Conservation (phyloP, 345 rosid species). For the Alliaria petiolata region DNA sequence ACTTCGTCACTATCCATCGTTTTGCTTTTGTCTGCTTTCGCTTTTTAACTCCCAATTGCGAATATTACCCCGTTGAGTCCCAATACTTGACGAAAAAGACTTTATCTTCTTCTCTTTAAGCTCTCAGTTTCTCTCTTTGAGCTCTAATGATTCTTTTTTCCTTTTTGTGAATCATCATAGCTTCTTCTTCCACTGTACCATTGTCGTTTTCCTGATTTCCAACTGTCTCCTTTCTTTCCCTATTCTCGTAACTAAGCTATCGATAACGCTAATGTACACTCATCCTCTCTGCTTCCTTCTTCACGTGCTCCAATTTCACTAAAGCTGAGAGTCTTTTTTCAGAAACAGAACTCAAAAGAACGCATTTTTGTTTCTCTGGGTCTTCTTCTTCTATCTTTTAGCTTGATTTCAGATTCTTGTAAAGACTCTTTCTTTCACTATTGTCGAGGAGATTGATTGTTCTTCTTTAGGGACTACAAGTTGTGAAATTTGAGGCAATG, state of each 20-base stretch:
- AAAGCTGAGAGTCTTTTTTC: constrained; percentile 6
- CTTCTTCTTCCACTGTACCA: constrained; percentile 23
- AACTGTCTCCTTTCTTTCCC: constrained; percentile 27
- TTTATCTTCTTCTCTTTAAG: background rate
- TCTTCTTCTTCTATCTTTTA: background rate
- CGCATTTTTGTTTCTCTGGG: background rate
- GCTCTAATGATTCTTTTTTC: background rate
- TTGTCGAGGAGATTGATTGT: background rate
- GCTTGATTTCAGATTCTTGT: background rate
- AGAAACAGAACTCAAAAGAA: background rate
- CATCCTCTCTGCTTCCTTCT: constrained; percentile 13
- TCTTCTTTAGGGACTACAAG: background rate
- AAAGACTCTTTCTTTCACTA: background rate
- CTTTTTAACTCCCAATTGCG: constrained; percentile 13
- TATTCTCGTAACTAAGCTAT: constrained; percentile 26
- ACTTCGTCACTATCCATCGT: constrained; percentile 10
- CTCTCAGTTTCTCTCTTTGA: background rate
- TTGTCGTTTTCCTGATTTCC: constrained; percentile 23
- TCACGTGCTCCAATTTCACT: constrained; percentile 16
- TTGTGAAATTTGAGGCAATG: background rate
- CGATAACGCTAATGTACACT: constrained; percentile 12
- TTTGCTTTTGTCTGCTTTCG: constrained; percentile 23
- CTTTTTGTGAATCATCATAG: background rate
- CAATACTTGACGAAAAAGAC: too few relatives aligned
- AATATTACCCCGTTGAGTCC: constrained; percentile 22